Evolutionary conservation across 2,329 filamentous ascomycete species (phyloP).

Genomic region (Pyrenophora tritici-repentis): DNA sequence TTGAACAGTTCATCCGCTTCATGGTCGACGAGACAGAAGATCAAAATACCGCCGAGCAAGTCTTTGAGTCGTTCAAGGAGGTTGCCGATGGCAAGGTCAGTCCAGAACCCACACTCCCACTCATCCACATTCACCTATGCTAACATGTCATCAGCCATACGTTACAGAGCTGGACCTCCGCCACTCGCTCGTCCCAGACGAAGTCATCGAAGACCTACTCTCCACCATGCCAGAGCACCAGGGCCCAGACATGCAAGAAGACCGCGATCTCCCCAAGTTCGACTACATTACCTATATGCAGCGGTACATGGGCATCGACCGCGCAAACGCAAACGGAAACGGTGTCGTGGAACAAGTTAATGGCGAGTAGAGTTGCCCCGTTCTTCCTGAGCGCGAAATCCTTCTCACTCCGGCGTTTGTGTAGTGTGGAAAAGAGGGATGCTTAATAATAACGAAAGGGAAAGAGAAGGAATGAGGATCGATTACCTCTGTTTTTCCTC

Average conservation of each 20-base stretch:
- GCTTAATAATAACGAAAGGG: too few species aligned
- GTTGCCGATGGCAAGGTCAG: constrained; percentile 90
- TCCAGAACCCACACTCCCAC: constrained; percentile 2
- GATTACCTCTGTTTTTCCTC: too few species aligned
- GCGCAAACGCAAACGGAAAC: constrained; percentile 29
- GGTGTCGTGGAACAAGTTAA: constrained; percentile 28
- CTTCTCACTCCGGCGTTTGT: constrained; percentile 25
- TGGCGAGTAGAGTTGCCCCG: constrained; percentile 25
- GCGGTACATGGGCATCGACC: constrained; percentile 56
- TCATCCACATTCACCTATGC: background rate
- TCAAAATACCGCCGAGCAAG: constrained; percentile 97
- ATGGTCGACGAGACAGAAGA: constrained; percentile 99
- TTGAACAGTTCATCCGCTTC: constrained; percentile 98
- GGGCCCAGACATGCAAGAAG: constrained; percentile 84
- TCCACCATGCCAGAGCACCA: constrained; percentile 83
- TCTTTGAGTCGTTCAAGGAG: constrained; percentile 96
- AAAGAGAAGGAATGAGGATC: too few species aligned
- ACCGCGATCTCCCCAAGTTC: constrained; percentile 83
- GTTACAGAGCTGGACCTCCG: constrained; percentile 96
- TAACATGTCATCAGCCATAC: constrained; percentile 66
- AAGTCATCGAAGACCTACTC: constrained; percentile 91
- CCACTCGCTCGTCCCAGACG: constrained; percentile 93
- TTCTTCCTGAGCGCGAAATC: constrained; percentile 12
- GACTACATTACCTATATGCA: constrained; percentile 99
- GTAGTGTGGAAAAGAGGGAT: background rate